Conservation (phyloP, 164 flowering plant genomes). For the Malania oleifera region DNA sequence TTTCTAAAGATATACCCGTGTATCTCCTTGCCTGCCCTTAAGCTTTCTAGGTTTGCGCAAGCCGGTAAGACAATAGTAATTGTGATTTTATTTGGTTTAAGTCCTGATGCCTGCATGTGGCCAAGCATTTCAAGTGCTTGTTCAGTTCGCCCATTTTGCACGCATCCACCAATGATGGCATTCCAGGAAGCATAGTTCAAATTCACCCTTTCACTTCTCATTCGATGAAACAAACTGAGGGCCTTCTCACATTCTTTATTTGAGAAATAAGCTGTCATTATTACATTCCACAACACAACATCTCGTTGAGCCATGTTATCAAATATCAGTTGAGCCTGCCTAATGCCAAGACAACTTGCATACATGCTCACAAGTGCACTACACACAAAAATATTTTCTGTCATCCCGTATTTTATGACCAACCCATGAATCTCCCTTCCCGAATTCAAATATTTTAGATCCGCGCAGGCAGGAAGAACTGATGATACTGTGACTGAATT, state of each 20-base stretch:
- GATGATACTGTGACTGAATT: constrained; percentile 47
- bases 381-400: constrained; percentile 40
- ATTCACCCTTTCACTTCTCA: constrained; percentile 33
- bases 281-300: constrained; percentile 50
- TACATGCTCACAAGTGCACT: constrained; percentile 57
- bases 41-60: constrained; percentile 39
- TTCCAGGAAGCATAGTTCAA: constrained; percentile 47
- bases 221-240: constrained; percentile 28
- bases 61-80: constrained; percentile 42
- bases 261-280: constrained; percentile 34
- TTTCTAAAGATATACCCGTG: constrained; percentile 41
- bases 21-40: constrained; percentile 43
- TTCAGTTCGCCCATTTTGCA: constrained; percentile 39
- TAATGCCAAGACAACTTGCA: constrained; percentile 42
- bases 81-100: constrained; percentile 51
- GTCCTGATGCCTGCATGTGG: constrained; percentile 38
- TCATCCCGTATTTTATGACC: constrained; percentile 39
- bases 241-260: constrained; percentile 46
- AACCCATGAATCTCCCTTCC: constrained; percentile 55
- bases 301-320: constrained; percentile 36
- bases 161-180: constrained; percentile 50
- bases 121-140: constrained; percentile 32
- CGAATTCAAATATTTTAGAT: constrained; percentile 30
- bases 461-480: constrained; percentile 45
- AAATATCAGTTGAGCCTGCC: constrained; percentile 39